These are phyloP conservation scores for Aspergillus hiratsukae DNA, from an alignment of 2,329 filamentous ascomycete genomes.

Conservation along the genomic window DNA sequence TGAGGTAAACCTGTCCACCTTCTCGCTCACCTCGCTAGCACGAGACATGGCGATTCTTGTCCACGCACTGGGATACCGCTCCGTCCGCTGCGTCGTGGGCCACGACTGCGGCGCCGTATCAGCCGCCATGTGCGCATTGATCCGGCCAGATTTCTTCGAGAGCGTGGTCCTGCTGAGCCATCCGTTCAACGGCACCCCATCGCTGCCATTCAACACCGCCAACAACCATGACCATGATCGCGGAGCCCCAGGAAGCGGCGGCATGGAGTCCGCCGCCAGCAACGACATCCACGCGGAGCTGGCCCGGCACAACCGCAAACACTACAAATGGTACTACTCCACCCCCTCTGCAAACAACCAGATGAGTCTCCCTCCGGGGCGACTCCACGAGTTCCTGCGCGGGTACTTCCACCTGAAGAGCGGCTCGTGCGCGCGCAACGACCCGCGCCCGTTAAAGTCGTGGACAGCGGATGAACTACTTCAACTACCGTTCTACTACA, in stretches of 20 bases:
- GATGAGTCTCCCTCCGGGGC: conserved; percentile 40
- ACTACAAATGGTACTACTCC: conserved; percentile 61
- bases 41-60: conserved; percentile 60
- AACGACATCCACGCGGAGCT: conserved; percentile 55
- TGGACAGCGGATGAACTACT: conserved; percentile 57
- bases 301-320: conserved; percentile 54
- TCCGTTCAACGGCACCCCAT: conserved; percentile 54
- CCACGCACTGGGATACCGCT: conserved; percentile 55
- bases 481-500: conserved; percentile 63
- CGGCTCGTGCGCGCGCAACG: conserved; percentile 49
- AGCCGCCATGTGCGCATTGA: conserved; percentile 56
- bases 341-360: conserved; percentile 32
- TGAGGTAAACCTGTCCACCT: conserved; percentile 53
- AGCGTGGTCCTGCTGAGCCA: conserved; percentile 62
- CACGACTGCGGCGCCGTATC: conserved; percentile 64
- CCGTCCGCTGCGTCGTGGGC: conserved; percentile 57
- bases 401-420: conserved; percentile 68
- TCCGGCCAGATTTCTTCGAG: conserved; percentile 61
- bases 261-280: conserved; percentile 15
- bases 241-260: not conserved
- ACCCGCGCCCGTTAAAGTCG: conserved; percentile 48
- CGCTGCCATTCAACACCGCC: conserved; percentile 47
- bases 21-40: conserved; percentile 55
- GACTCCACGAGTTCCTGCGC: conserved; percentile 55
- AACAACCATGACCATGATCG: conserved; percentile 11